Percentiles rank a stretch among this genome's conserved stretches.
These are phyloP conservation scores for Penicillium concentricum DNA, from an alignment of 2,329 filamentous ascomycete genomes.

Conservation along the genomic window DNA sequence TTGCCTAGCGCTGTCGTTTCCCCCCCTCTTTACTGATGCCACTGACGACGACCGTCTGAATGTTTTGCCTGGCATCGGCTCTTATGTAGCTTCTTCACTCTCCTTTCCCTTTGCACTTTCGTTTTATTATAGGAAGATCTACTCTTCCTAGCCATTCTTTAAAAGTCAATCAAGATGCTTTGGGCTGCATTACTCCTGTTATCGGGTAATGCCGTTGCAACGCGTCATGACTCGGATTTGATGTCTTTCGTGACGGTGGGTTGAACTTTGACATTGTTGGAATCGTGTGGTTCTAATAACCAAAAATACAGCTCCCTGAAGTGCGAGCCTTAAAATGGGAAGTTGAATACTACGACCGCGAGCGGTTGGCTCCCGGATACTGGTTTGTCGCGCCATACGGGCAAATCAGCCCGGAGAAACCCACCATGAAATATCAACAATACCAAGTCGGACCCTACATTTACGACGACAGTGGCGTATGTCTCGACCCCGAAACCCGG, in stretches of 20 bases:
- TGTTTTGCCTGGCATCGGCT: not conserved
- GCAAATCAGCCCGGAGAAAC: constrained; percentile 23
- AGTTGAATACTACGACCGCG: constrained; percentile 23
- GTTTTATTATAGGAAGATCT: constrained; percentile 14
- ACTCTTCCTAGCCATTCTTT: constrained; percentile 32
- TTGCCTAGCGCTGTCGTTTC: not conserved
- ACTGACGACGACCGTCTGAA: not conserved
- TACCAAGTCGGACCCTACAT: constrained; percentile 50
- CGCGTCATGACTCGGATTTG: constrained; percentile 30
- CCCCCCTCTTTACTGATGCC: not conserved
- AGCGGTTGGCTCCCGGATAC: constrained; percentile 43
- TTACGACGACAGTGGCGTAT: constrained; percentile 48
- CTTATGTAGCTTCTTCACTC: not conserved
- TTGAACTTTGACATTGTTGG: not conserved
- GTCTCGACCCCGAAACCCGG: not conserved
- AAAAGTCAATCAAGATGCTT: constrained; percentile 22
- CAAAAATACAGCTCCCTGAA: constrained; percentile 26
- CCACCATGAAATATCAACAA: constrained; percentile 35
- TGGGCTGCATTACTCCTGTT: constrained; percentile 25
- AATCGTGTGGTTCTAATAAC: constrained; percentile 1
- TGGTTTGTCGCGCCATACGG: constrained; percentile 50
- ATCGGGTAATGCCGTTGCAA: constrained; percentile 22
- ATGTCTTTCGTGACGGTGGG: constrained; percentile 37
- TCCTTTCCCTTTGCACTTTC: constrained; percentile 7
- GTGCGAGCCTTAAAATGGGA: constrained; percentile 32